Evolutionary conservation across 108 stramenopile species (phyloP), one percentile per base, ranked within the genome.

Genomic region (Fistulifera solaris): DNA sequence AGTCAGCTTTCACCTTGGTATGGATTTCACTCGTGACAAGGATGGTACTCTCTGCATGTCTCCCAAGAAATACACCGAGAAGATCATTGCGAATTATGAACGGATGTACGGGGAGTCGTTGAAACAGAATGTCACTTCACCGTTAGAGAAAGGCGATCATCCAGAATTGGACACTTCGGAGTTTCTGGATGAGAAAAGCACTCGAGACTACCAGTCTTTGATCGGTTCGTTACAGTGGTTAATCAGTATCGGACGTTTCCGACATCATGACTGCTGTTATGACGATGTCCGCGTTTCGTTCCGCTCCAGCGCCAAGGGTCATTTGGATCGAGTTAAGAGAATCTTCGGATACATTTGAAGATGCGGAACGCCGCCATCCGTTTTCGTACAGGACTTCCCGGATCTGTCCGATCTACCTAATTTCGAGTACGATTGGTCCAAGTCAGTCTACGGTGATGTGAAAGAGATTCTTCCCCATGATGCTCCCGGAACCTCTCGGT

Each of bases 261-360:
- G 72, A 73, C 40, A 64, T 73, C 15, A n/a, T 26, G 13, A 27
- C 38, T 27, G 65, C 56, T 16, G 38, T 62, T 10, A 58, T 54
- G 52, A 41, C 58, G 0, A 27, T 70, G 47, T 51, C 58, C 0
- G n/a, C 60, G 1, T 73, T 68, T 0, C 54, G 67, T 27, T 69
- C 51, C 18, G 13, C 22, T 2, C 73, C 69, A 18, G 0, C n/a
- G 73, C n/a, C 1, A 28, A 56, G 11, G 73, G 73, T 0, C 73
- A 75, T 48, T 16, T 75, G 12, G 52, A 66, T 15, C 39, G 65
- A 0, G 25, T 63, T 13, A 51, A 58, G 39, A 52, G 41, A 0
- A 60, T 73, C 42, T 63, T 52, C 10, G 67, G 58, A 1, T 73
- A 68, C 51, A 11, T 68, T 14, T 27, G 23, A 54, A 64, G 43